phyloP scores from a whole-genome alignment of 2,329 filamentous ascomycete genomes.

The Pseudogymnoascus sp. region DNA sequence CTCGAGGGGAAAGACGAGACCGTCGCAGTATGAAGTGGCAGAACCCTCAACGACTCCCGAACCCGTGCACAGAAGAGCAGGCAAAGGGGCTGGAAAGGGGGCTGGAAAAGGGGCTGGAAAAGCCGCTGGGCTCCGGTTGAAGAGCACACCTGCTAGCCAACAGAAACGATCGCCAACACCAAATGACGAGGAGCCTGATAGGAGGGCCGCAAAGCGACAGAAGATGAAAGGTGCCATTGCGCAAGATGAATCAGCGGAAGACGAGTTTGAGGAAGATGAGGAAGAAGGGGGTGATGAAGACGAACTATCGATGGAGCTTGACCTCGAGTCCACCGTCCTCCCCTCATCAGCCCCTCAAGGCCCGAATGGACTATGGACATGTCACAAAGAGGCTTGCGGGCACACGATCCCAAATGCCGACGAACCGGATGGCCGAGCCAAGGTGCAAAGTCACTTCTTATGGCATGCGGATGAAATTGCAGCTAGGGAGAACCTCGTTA shows the following conservation, averaged over 20 bases:
- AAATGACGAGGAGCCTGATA: background rate
- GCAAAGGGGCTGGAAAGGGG: background rate
- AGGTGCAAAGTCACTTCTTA: slow-evolving; percentile 53
- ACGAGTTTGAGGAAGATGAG: background rate
- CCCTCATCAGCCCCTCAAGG: slow-evolving; percentile 43
- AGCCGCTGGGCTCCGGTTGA: background rate
- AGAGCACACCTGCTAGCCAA: background rate
- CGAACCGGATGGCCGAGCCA: slow-evolving; percentile 42
- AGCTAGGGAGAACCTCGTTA: slow-evolving; percentile 38
- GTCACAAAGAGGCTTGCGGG: slow-evolving; percentile 53
- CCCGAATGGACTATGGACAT: slow-evolving; percentile 57
- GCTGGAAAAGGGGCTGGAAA: background rate
- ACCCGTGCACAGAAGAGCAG: background rate
- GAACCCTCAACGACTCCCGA: background rate
- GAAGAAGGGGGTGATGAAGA: slow-evolving; percentile 2
- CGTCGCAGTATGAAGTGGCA: background rate
- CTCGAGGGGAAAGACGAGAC: background rate
- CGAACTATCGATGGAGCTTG: slow-evolving; percentile 8
- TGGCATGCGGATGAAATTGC: slow-evolving; percentile 48
- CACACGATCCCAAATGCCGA: slow-evolving; percentile 57
- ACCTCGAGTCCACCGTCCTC: slow-evolving; percentile 29
- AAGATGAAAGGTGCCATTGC: background rate
- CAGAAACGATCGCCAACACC: background rate
- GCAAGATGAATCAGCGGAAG: background rate
- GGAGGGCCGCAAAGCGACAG: slow-evolving; percentile 1